These are phyloP conservation scores for Diaporthe nobilis DNA, from an alignment of 2,329 filamentous ascomycete genomes.

Conservation along the genomic window DNA sequence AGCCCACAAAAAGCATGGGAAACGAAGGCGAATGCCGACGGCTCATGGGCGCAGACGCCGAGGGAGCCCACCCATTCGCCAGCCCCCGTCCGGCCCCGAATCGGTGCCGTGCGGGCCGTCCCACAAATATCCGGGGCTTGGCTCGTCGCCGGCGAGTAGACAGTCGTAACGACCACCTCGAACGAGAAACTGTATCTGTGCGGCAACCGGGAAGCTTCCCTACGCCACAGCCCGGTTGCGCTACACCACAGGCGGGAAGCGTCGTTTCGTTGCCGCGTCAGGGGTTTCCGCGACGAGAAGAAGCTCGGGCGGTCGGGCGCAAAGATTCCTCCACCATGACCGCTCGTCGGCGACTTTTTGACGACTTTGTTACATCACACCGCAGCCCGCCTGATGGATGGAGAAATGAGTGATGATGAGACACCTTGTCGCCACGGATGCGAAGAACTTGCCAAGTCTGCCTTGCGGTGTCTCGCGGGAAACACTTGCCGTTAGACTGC, in stretches of 20 bases:
- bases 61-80: neutral
- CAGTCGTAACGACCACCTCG: neutral
- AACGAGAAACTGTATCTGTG: neutral
- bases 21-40: neutral
- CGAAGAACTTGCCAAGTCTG: neutral
- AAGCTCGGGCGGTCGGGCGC: constrained; percentile 12
- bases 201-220: neutral
- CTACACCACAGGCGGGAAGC: constrained; percentile 13
- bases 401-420: neutral
- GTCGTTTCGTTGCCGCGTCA: neutral
- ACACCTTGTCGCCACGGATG: neutral
- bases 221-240: neutral
- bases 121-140: constrained; percentile 12
- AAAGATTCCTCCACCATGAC: neutral
- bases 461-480: neutral
- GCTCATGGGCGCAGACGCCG: neutral
- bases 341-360: constrained; percentile 7
- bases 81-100: constrained; percentile 2
- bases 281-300: neutral
- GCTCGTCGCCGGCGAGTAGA: neutral
- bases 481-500: neutral
- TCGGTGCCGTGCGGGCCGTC: constrained; percentile 26
- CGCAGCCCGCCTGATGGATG: neutral
- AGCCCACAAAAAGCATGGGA: neutral
- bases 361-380: neutral